A percentile compares a stretch with the other conserved stretches of the same genome.
These are phyloP conservation scores for Aspergillus campestris DNA, from an alignment of 495 filamentous ascomycete genomes.

Conservation along the genomic window DNA sequence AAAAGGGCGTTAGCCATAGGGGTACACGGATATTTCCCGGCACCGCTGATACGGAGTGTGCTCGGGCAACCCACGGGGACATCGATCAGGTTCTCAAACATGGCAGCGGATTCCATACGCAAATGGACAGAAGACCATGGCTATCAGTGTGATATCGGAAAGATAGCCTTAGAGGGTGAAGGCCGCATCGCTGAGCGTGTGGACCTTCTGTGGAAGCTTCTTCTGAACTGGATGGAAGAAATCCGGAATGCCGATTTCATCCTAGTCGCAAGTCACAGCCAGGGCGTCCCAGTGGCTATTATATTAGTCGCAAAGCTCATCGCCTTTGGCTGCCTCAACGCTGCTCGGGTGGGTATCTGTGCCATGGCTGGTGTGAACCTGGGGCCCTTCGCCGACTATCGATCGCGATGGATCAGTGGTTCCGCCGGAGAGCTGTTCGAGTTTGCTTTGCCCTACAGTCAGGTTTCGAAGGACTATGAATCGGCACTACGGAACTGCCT, in stretches of 20 bases:
- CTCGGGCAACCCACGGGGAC: constrained; percentile 94
- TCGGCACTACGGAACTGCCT: constrained; percentile 63
- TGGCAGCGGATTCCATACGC: constrained; percentile 74
- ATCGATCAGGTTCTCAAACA: constrained; percentile 84
- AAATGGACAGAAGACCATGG: constrained; percentile 66
- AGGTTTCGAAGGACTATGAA: constrained; percentile 74
- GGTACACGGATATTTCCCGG: constrained; percentile 90
- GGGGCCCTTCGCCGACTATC: constrained; percentile 83
- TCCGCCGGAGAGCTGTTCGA: constrained; percentile 90
- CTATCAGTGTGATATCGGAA: constrained; percentile 66
- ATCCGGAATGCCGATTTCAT: constrained; percentile 83
- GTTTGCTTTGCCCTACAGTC: constrained; percentile 70
- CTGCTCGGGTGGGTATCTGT: constrained; percentile 67
- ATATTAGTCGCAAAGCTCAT: constrained; percentile 93
- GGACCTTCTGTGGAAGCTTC: constrained; percentile 83
- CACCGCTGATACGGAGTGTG: constrained; percentile 70
- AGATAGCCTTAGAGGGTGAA: constrained; percentile 93
- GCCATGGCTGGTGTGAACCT: constrained; percentile 95
- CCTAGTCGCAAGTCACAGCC: constrained; percentile 83
- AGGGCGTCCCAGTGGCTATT: constrained; percentile 87
- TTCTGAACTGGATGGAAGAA: constrained; percentile 91
- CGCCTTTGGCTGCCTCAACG: constrained; percentile 62
- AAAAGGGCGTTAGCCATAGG: constrained; percentile 86
- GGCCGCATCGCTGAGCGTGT: constrained; percentile 89
- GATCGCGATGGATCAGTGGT: constrained; percentile 73